Conservation (phyloP, 768 basidiomycete genomes). For the Kwoniella dendrophila region DNA sequence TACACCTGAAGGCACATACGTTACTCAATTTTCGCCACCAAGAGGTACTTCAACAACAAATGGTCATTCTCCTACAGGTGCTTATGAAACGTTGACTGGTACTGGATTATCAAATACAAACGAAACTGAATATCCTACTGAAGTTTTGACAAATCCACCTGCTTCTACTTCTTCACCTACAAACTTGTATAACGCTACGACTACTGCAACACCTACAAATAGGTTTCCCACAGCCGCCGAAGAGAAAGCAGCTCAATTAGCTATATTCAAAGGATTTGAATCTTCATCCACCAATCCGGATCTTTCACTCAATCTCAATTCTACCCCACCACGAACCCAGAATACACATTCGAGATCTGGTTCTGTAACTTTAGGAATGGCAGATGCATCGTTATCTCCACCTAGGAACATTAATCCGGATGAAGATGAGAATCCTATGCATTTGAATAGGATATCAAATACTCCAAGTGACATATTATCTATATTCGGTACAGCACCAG, state of each 20-base stretch:
- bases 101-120: neutral
- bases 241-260: conserved; percentile 23
- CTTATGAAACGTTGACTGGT: conserved; percentile 10
- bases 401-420: neutral
- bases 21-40: conserved; percentile 1
- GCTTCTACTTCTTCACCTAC: neutral
- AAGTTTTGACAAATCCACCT: neutral
- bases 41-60: neutral
- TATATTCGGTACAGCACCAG: conserved; percentile 16
- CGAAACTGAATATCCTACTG: neutral
- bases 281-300: too few relatives aligned
- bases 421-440: neutral
- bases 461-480: conserved; percentile 13
- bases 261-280: conserved; percentile 9
- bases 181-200: neutral
- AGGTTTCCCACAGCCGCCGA: conserved; percentile 16
- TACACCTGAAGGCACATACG: conserved; percentile 16
- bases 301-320: too few relatives aligned
- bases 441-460: neutral
- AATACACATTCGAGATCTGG: too few relatives aligned
- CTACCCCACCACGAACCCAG: too few relatives aligned
- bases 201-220: neutral
- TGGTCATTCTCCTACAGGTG: conserved; percentile 2
- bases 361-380: neutral
- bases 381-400: neutral